Evolutionary conservation across 106 monocot species (phyloP), one percentile per base, ranked within the genome.

Genomic region (Dendrobium nobile): DNA sequence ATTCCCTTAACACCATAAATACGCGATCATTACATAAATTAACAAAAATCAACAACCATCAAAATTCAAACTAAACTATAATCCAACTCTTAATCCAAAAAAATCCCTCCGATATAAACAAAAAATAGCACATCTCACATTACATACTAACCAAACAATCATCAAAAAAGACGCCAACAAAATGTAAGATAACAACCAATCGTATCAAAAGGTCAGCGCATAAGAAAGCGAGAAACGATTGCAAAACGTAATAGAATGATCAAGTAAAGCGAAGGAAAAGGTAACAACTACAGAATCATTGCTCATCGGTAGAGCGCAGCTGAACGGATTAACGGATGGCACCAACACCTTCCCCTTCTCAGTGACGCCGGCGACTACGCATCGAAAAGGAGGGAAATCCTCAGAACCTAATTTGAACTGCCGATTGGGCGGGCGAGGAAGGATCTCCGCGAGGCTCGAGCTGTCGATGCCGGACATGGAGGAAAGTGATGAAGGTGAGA

Each of bases 361-460:
- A 41, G 43, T 7, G n/a, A 43, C 19, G 43, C 74, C 74, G 7
- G 74, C 3, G 41, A 42, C 20, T 74, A 74, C 44, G 43, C 74
- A 74, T 74, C 74, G 74, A 74, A 74, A 74, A 22, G 43, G n/a
- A 74, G 74, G 43, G n/a, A 43, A 74, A 37, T 74, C 74, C 43
- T 41, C 74, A 11, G 74, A 74, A 44, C 20, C 74, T n/a, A 74
- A 44, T 43, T 44, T 44, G 74, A 42, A n/a, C 8, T 44, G 74
- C 19, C 43, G 74, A 74, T 74, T 74, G 43, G 19, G 43, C n/a
- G 74, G 74, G 2, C 19, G 18, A 43, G 74, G 74, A 37, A 74
- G 42, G 74, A 74, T 74, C 74, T 74, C 43, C 41, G 41, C 43
- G 20, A 74, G 43, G 43, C 43, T 74, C 74, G 74, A 74, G 44